These are phyloP conservation scores for Lagerstroemia fauriei DNA, from an alignment of 441 rosid genomes.

Conservation along the genomic window DNA sequence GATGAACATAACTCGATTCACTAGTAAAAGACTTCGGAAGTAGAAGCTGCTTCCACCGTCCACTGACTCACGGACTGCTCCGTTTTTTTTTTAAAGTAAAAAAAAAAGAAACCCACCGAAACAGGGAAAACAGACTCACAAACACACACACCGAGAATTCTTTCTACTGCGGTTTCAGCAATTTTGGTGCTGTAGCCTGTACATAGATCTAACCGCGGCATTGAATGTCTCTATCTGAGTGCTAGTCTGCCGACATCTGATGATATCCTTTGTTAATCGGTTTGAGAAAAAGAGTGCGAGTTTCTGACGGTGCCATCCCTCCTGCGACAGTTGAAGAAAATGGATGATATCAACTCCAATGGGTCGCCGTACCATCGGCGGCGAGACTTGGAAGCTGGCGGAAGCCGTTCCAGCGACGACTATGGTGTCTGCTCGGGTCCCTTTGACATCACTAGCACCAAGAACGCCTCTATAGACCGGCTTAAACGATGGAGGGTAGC, in stretches of 20 bases:
- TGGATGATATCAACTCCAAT: constrained; percentile 39
- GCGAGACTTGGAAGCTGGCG: constrained; percentile 54
- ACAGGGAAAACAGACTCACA: too few relatives aligned
- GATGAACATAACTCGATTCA: too few relatives aligned
- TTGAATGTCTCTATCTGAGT: background rate
- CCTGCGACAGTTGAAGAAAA: constrained; percentile 59
- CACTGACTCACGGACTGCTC: background rate
- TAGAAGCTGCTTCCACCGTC: too few relatives aligned
- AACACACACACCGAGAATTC: too few relatives aligned
- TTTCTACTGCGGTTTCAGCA: background rate
- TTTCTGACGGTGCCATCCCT: constrained; percentile 43
- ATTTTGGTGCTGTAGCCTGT: background rate
- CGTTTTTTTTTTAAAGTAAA: background rate
- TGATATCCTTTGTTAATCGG: background rate
- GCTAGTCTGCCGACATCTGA: background rate
- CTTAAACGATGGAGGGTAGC: constrained; percentile 72
- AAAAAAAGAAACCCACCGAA: background rate
- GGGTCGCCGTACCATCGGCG: constrained; percentile 50
- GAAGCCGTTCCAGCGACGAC: constrained; percentile 30
- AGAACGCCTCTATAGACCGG: constrained; percentile 51
- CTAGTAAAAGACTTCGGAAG: too few relatives aligned
- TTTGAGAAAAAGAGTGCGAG: background rate
- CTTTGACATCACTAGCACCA: constrained; percentile 47
- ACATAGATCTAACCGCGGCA: too few relatives aligned
- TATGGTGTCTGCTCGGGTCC: constrained; percentile 39